These are phyloP conservation scores for Gracilariopsis chorda DNA, from an alignment of 23 red algal genomes.

Conservation along the genomic window DNA sequence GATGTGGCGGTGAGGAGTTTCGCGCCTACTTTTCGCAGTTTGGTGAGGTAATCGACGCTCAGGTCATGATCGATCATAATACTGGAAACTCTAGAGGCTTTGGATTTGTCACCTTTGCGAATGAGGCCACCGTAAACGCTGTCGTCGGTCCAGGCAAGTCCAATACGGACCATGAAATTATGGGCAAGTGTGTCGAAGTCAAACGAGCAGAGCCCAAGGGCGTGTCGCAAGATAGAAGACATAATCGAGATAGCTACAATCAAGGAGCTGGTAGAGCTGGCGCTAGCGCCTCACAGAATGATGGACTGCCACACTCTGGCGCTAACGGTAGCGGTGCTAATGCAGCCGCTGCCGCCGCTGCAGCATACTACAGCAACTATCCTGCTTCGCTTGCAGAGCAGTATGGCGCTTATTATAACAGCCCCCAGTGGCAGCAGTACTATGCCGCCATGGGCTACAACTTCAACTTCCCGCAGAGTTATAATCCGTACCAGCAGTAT, in stretches of 20 bases:
- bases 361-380: slow-evolving; percentile 67
- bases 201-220: slow-evolving; percentile 85
- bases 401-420: slow-evolving; percentile 71
- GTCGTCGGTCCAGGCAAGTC: slow-evolving; percentile 67
- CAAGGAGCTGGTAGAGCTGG: slow-evolving; percentile 35
- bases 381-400: slow-evolving; percentile 54
- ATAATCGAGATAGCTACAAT: slow-evolving; percentile 50
- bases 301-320: neutral
- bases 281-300: slow-evolving; percentile 2
- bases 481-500: slow-evolving; percentile 73
- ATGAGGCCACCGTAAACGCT: slow-evolving; percentile 63
- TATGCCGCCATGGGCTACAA: slow-evolving; percentile 78
- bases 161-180: slow-evolving; percentile 81
- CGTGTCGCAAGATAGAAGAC: slow-evolving; percentile 38
- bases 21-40: slow-evolving; percentile 84
- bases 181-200: slow-evolving; percentile 90
- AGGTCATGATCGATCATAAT: slow-evolving; percentile 95
- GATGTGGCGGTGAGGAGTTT: slow-evolving; percentile 81
- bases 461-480: slow-evolving; percentile 69
- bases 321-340: slow-evolving; percentile 39
- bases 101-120: slow-evolving; percentile 94
- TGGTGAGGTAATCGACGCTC: slow-evolving; percentile 81
- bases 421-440: slow-evolving; percentile 81
- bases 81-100: slow-evolving; percentile 94
- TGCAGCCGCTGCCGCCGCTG: slow-evolving; percentile 53